These are phyloP conservation scores for Talaromyces marneffei DNA, from an alignment of 2,329 filamentous ascomycete species.

Conservation along the genomic window DNA sequence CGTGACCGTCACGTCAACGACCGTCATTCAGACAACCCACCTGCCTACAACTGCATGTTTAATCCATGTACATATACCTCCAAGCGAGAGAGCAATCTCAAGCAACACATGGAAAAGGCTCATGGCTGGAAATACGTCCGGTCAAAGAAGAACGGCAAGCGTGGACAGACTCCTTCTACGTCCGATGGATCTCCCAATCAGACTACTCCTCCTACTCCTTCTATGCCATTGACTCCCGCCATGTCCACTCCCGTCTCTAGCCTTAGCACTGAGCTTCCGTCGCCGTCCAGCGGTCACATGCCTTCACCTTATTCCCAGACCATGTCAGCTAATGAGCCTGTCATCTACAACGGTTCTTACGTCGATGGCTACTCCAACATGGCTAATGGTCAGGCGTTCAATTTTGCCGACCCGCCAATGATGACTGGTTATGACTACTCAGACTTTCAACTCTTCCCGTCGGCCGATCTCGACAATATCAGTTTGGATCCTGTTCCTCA, in stretches of 20 bases:
- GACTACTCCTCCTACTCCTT: conserved; percentile 1
- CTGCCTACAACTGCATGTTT: conserved; percentile 77
- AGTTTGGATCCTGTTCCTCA: conserved; percentile 5
- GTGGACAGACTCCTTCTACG: conserved; percentile 20
- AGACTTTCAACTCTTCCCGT: conserved; percentile 13
- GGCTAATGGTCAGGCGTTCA: conserved; percentile 3
- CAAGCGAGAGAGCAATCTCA: conserved; percentile 94
- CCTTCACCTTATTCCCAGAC: conserved; percentile 7
- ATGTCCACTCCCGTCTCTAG: conserved; percentile 15
- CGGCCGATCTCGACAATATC: conserved; percentile 4
- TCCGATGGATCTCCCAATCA: conserved; percentile 6
- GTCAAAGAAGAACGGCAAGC: conserved; percentile 84
- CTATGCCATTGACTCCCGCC: conserved; percentile 10
- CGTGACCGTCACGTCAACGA: conserved; percentile 94
- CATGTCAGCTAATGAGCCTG: neutral
- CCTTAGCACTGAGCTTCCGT: conserved; percentile 11
- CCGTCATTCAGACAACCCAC: conserved; percentile 77
- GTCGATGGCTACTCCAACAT: conserved; percentile 7
- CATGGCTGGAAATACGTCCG: conserved; percentile 87
- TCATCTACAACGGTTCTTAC: conserved; percentile 3
- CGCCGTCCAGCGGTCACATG: conserved; percentile 13
- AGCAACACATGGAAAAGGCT: conserved; percentile 97
- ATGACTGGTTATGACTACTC: conserved; percentile 2
- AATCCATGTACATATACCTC: conserved; percentile 85
- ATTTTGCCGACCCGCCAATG: conserved; percentile 10